phyloP scores from a whole-genome alignment of 2,329 filamentous ascomycete genomes.

The Fusarium drepaniforme region DNA sequence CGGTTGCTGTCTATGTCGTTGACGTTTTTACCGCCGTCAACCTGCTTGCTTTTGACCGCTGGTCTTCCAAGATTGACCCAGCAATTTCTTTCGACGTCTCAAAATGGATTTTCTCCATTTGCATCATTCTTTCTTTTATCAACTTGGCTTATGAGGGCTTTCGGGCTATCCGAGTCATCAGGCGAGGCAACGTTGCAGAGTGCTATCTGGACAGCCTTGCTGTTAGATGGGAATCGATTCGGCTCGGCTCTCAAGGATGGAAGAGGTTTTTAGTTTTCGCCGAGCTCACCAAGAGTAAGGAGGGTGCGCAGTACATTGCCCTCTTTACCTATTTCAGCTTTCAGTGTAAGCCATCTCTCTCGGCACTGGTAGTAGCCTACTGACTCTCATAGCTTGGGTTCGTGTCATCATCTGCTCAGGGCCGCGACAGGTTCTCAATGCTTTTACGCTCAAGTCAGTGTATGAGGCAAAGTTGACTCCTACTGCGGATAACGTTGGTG shows the following conservation, averaged over 20 bases:
- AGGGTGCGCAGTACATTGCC: constrained; percentile 90
- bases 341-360: constrained; percentile 61
- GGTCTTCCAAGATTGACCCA: constrained; percentile 87
- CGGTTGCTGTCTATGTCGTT: constrained; percentile 86
- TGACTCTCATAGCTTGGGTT: constrained; percentile 75
- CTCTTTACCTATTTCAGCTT: constrained; percentile 90
- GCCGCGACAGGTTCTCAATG: constrained; percentile 92
- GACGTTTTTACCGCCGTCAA: constrained; percentile 96
- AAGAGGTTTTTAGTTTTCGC: constrained; percentile 93
- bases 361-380: background rate
- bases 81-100: constrained; percentile 81
- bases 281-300: constrained; percentile 90
- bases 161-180: constrained; percentile 84
- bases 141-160: constrained; percentile 86
- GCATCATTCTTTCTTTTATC: constrained; percentile 90
- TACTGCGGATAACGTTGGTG: constrained; percentile 65
- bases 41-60: constrained; percentile 87
- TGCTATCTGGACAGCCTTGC: constrained; percentile 92
- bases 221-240: constrained; percentile 84
- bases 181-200: constrained; percentile 86
- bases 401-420: constrained; percentile 92
- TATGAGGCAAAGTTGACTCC: constrained; percentile 79
- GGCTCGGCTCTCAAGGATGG: constrained; percentile 82
- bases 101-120: constrained; percentile 95
- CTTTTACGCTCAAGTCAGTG: constrained; percentile 87